phyloP scores from a whole-genome alignment of 768 basidiomycete species.

The Holtermannia corniformis region DNA sequence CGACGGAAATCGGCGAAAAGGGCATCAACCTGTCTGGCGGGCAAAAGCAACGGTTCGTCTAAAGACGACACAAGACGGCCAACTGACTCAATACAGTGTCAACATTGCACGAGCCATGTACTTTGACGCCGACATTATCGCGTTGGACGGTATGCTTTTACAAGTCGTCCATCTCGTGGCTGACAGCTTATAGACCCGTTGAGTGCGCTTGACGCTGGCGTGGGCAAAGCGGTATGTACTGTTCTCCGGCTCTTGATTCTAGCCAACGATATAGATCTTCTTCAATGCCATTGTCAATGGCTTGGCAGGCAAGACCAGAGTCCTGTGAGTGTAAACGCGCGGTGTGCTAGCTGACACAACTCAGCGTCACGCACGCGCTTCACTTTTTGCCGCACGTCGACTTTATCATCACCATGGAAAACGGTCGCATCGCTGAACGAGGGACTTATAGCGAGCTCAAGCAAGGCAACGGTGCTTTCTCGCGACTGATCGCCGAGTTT shows the following conservation, averaged over 20 bases:
- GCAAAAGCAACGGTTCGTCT: constrained; percentile 51
- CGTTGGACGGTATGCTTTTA: constrained; percentile 66
- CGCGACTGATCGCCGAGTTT: constrained; percentile 66
- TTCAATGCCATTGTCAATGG: constrained; percentile 66
- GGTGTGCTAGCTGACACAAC: not conserved
- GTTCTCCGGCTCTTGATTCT: not conserved
- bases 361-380: constrained; percentile 69
- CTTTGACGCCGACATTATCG: constrained; percentile 72
- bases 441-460: constrained; percentile 72
- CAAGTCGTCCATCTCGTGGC: constrained; percentile 6
- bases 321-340: constrained; percentile 45
- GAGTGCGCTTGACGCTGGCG: constrained; percentile 86
- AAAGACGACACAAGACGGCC: too few species aligned
- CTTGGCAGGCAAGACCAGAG: constrained; percentile 60
- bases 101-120: constrained; percentile 84
- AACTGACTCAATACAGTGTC: constrained; percentile 44
- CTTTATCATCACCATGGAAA: constrained; percentile 67
- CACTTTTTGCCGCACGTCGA: constrained; percentile 83
- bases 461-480: constrained; percentile 55
- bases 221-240: constrained; percentile 59
- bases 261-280: constrained; percentile 43
- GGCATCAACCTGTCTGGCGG: constrained; percentile 84
- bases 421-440: constrained; percentile 67
- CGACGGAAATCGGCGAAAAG: constrained; percentile 77
- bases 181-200: constrained; percentile 47